Evolutionary conservation across 2,329 filamentous ascomycete species (phyloP).

Genomic region (Trichoderma breve): DNA sequence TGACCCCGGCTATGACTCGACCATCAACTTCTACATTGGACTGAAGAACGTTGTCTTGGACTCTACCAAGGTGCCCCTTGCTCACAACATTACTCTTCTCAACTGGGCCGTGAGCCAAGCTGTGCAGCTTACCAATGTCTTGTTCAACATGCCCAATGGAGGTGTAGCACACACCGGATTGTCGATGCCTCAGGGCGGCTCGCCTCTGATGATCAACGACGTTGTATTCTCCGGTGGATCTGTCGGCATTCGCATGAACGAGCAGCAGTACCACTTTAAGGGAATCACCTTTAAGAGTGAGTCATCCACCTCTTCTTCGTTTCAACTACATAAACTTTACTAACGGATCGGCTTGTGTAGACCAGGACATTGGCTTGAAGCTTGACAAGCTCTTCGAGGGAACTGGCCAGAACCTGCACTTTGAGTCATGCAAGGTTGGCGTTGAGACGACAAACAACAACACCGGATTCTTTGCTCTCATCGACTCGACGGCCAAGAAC

Average conservation of each 20-base stretch:
- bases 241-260: constrained; percentile 32
- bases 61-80: constrained; percentile 25
- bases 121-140: constrained; percentile 31
- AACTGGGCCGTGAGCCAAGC: constrained; percentile 35
- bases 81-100: constrained; percentile 26
- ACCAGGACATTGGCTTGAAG: constrained; percentile 29
- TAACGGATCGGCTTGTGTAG: neutral
- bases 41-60: constrained; percentile 34
- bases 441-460: constrained; percentile 30
- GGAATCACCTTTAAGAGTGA: constrained; percentile 32
- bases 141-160: constrained; percentile 35
- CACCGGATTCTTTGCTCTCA: constrained; percentile 29
- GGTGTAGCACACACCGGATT: constrained; percentile 37
- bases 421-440: constrained; percentile 31
- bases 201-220: constrained; percentile 33
- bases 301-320: neutral
- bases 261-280: constrained; percentile 38
- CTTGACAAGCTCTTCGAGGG: constrained; percentile 29
- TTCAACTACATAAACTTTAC: neutral
- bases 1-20: constrained; percentile 28
- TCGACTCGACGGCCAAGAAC: constrained; percentile 32
- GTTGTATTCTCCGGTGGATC: constrained; percentile 33
- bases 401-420: constrained; percentile 31
- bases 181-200: constrained; percentile 36
- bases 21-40: constrained; percentile 37